Percentiles rank a stretch among this genome's conserved stretches.
phyloP scores from a whole-genome alignment of 2,329 filamentous ascomycete genomes.

The Fusarium chuoi region DNA sequence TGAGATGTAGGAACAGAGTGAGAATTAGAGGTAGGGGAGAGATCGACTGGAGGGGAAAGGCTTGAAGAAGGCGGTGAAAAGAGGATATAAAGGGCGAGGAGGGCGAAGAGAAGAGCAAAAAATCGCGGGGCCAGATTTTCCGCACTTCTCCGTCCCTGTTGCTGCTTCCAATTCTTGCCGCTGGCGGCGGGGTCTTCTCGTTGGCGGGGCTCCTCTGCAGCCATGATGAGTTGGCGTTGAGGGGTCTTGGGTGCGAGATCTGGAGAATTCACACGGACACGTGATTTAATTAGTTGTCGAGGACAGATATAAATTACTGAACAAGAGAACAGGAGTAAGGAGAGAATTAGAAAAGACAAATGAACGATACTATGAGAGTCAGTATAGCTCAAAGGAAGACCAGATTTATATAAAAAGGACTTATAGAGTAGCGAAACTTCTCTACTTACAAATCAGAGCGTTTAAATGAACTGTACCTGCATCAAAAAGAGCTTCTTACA shows the following conservation, averaged over 20 bases:
- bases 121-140: constrained; percentile 58
- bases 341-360: background rate
- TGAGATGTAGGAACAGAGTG: constrained; percentile 45
- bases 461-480: background rate
- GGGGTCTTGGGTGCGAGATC: constrained; percentile 29
- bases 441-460: constrained; percentile 6
- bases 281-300: constrained; percentile 30
- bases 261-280: constrained; percentile 42
- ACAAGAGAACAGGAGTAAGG: background rate
- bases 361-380: background rate
- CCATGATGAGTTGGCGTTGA: constrained; percentile 46
- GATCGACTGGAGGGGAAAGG: constrained; percentile 46
- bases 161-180: constrained; percentile 36
- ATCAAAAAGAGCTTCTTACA: constrained; percentile 18
- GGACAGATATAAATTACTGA: constrained; percentile 4
- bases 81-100: constrained; percentile 51
- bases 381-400: background rate
- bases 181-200: constrained; percentile 49
- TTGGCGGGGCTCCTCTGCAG: constrained; percentile 49
- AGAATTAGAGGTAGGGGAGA: constrained; percentile 37
- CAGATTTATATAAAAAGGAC: background rate
- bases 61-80: constrained; percentile 47
- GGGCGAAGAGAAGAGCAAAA: constrained; percentile 53
- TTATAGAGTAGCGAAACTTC: background rate
- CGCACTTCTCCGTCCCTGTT: constrained; percentile 45